A percentile compares a stretch with the other conserved stretches of the same genome.
Conservation (phyloP, 1,139 yeast species). For the Geotrichum siamense region DNA sequence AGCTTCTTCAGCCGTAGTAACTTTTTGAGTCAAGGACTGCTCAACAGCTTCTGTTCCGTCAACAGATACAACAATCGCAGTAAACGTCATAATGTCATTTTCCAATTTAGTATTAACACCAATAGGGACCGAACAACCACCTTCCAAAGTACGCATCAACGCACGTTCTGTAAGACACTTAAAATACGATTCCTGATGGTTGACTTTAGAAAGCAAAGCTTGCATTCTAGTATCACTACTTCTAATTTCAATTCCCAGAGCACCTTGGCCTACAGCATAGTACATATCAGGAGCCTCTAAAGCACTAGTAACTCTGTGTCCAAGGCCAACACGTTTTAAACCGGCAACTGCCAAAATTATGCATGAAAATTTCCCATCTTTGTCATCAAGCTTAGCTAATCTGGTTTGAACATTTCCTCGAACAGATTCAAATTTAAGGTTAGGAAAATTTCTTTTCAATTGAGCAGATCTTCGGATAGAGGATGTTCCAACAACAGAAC, state of each 20-base stretch:
- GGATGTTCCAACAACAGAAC: constrained; percentile 88
- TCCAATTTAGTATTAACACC: constrained; percentile 70
- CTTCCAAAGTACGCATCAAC: constrained; percentile 81
- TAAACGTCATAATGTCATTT: constrained; percentile 35
- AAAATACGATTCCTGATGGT: constrained; percentile 58
- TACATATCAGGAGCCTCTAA: constrained; percentile 81
- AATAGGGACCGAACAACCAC: constrained; percentile 96
- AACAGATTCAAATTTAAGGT: constrained; percentile 62
- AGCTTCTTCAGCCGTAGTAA: constrained; percentile 52
- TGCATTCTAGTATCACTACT: constrained; percentile 54
- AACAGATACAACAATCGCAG: constrained; percentile 73
- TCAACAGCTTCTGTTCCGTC: constrained; percentile 72
- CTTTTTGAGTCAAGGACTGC: constrained; percentile 38
- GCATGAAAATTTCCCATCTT: constrained; percentile 61
- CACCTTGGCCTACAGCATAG: constrained; percentile 98
- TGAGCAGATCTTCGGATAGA: constrained; percentile 89
- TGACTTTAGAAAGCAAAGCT: constrained; percentile 53
- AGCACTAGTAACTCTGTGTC: constrained; percentile 54
- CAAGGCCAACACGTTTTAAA: constrained; percentile 61
- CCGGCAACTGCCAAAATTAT: constrained; percentile 92
- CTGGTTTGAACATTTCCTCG: constrained; percentile 88
- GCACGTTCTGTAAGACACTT: constrained; percentile 90
- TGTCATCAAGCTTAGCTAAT: constrained; percentile 65
- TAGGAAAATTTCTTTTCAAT: constrained; percentile 51
- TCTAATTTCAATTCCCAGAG: constrained; percentile 85